Percentiles rank a stretch among this genome's conserved stretches.
These are phyloP conservation scores for Thermomucor indicae-seudaticae DNA, from an alignment of 371 early-diverging fungal species.

Conservation along the genomic window DNA sequence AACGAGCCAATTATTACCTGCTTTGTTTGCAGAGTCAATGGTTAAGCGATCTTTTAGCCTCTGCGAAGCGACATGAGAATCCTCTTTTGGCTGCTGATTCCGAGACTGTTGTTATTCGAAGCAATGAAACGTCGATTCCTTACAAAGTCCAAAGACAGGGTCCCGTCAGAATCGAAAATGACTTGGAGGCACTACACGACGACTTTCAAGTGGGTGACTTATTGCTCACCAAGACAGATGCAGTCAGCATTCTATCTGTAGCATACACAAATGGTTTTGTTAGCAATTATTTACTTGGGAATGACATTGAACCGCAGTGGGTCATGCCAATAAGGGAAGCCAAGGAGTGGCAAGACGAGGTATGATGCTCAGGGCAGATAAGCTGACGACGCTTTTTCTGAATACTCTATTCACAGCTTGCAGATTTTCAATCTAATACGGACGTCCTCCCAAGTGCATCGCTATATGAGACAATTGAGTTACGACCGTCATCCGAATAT, in stretches of 20 bases:
- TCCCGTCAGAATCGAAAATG: slow-evolving; percentile 22
- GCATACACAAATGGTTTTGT: slow-evolving; percentile 30
- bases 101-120: slow-evolving; percentile 13
- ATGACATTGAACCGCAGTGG: slow-evolving; percentile 37
- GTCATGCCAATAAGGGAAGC: slow-evolving; percentile 15
- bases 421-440: slow-evolving; percentile 10
- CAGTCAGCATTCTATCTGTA: slow-evolving; percentile 21
- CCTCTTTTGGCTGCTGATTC: slow-evolving; percentile 3
- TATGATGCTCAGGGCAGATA: neutral
- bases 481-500: slow-evolving; percentile 2
- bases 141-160: slow-evolving; percentile 33
- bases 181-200: neutral
- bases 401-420: slow-evolving; percentile 9
- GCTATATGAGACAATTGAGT: slow-evolving; percentile 24
- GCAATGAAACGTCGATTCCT: slow-evolving; percentile 7
- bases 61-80: slow-evolving; percentile 8
- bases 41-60: slow-evolving; percentile 23
- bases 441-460: slow-evolving; percentile 30
- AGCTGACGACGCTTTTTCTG: neutral
- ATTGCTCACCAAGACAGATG: slow-evolving; percentile 16
- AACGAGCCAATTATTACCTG: slow-evolving; percentile 14
- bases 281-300: slow-evolving; percentile 25
- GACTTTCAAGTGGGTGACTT: slow-evolving; percentile 23
- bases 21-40: slow-evolving; percentile 34
- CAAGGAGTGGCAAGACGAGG: slow-evolving; percentile 24